Evolutionary conservation across 2,329 filamentous ascomycete species (phyloP).

Genomic region (Penicillium sp.): DNA sequence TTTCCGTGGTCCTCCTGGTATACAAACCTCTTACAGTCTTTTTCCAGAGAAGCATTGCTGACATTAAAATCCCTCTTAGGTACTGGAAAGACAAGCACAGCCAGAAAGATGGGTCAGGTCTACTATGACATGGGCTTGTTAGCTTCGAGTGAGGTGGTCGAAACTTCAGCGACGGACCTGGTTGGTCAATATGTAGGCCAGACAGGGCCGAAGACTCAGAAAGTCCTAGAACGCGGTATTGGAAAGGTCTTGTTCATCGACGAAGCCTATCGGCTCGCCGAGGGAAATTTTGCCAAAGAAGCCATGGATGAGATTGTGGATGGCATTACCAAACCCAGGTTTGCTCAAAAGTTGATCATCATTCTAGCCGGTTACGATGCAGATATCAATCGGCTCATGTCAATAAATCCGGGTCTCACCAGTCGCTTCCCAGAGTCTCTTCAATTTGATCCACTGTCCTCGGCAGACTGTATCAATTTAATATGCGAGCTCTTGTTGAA

Average conservation of each 20-base stretch:
- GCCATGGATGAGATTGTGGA: conserved; percentile 56
- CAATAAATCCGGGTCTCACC: conserved; percentile 61
- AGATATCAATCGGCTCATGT: conserved; percentile 65
- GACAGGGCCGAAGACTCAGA: conserved; percentile 65
- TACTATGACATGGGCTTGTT: conserved; percentile 75
- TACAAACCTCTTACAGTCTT: conserved; percentile 1
- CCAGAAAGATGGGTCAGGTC: conserved; percentile 71
- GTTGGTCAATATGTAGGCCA: conserved; percentile 69
- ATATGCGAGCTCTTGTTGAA: conserved; percentile 40
- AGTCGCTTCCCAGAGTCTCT: conserved; percentile 65
- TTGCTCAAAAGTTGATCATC: conserved; percentile 60
- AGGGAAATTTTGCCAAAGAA: conserved; percentile 58
- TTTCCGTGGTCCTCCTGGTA: conserved; percentile 65
- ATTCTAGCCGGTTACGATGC: conserved; percentile 69
- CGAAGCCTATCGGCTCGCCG: conserved; percentile 66
- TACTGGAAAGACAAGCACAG: conserved; percentile 72
- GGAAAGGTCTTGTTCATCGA: conserved; percentile 71
- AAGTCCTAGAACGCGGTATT: conserved; percentile 60
- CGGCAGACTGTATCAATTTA: conserved; percentile 48
- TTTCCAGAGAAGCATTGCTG: neutral
- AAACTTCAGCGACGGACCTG: conserved; percentile 67
- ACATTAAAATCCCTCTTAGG: conserved; percentile 35
- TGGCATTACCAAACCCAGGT: conserved; percentile 57
- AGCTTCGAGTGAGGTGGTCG: conserved; percentile 58
- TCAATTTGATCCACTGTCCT: conserved; percentile 52